phyloP scores from a whole-genome alignment of 768 basidiomycete species.

The Tylopilus plumbeoviolaceoides region DNA sequence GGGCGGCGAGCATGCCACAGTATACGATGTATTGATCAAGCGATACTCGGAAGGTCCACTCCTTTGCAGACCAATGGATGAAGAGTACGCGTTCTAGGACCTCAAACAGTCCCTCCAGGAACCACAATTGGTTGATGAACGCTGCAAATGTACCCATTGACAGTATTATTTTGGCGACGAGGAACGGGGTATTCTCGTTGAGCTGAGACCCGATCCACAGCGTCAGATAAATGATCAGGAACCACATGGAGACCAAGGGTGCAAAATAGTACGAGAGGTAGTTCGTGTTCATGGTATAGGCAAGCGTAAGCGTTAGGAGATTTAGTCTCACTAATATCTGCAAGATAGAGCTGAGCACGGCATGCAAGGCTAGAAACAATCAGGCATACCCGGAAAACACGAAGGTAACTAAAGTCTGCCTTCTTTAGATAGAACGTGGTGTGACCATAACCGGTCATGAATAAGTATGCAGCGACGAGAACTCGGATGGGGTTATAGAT shows the following conservation, averaged over 20 bases:
- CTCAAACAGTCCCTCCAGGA: slow-evolving; percentile 61
- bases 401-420: slow-evolving; percentile 76
- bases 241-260: slow-evolving; percentile 90
- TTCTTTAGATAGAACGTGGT: slow-evolving; percentile 87
- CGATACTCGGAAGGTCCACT: slow-evolving; percentile 87
- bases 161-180: slow-evolving; percentile 64
- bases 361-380: neutral
- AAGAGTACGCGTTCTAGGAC: slow-evolving; percentile 61
- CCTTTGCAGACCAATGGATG: slow-evolving; percentile 79
- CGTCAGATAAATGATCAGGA: slow-evolving; percentile 78
- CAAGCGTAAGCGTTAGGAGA: slow-evolving; percentile 73
- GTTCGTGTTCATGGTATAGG: slow-evolving; percentile 89
- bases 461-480: slow-evolving; percentile 83
- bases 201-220: slow-evolving; percentile 65
- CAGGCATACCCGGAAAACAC: slow-evolving; percentile 61
- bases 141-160: slow-evolving; percentile 62
- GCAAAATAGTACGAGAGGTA: slow-evolving; percentile 91
- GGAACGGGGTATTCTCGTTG: slow-evolving; percentile 66
- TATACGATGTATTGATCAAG: slow-evolving; percentile 91
- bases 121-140: slow-evolving; percentile 61
- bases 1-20: slow-evolving; percentile 75
- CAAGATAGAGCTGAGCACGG: neutral
- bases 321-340: slow-evolving; percentile 81
- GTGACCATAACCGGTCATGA: slow-evolving; percentile 93
- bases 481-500: slow-evolving; percentile 91